Base-by-base conservation (phyloP, 495 filamentous ascomycete genomes). In the Achaetomiella virescens region DNA sequence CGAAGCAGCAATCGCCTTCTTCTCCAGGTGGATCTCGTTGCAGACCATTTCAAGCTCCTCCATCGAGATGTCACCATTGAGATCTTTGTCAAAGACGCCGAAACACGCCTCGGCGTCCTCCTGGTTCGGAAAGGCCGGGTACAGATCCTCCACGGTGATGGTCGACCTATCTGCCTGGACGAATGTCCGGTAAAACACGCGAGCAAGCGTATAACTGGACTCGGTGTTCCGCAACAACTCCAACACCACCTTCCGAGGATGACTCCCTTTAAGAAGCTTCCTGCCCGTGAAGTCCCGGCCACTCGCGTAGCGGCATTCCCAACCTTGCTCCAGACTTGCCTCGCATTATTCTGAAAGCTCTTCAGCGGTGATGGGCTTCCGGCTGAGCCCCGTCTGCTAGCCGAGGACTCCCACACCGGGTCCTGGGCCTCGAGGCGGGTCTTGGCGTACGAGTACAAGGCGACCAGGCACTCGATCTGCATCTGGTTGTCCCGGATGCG, bases 61-160 rank as follows among this genome's bases (percentile, higher is more conserved):
- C 85, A 96, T 95, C 7, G 89, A 93, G 41, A 97, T 93, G 66
- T 97, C 91, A 15, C 93, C 93, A 59, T 97, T 97, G 72, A 98
- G 81, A 63, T 98, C 93, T 58, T 91, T 91, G 70, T 98, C 92
- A 53, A 97, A 97, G 79, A 96, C 91, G 51, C 76, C 75, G 58
- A 98, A 98, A 12, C 91, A 91, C 2, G 89, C 87, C 51, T 97
- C 90, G 2, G 91, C 90, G 62, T 97, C 91, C 20, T 96, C 91
- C 52, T 83, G 76, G 37, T 83, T 87, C n/a, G 86, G 80, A 60
- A 96, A 97, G 2, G 88, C 92, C 25, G 79, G 76, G 58, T 82
- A 85, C 29, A 97, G 64, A 59, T 97, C 91, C 35, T 88, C 86
- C 1, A 84, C 78, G 3, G 80, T 76, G 15, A 97, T 83, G 0